These are phyloP conservation scores for Wickerhamiella infanticola DNA, from an alignment of 1,139 yeast species.

Conservation along the genomic window DNA sequence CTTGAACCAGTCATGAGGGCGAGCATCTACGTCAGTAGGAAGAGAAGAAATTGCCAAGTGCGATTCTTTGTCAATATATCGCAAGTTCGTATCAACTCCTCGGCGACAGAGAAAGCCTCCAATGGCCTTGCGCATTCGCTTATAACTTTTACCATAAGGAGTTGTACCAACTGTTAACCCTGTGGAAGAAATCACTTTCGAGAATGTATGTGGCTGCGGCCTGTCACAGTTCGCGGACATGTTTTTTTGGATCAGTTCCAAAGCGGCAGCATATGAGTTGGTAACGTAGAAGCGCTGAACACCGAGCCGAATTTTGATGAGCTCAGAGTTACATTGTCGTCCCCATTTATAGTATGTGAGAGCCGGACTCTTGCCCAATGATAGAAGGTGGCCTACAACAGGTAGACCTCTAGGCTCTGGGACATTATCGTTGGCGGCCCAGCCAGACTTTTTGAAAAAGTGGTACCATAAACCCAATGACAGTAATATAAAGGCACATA, in stretches of 20 bases:
- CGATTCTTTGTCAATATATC: constrained; percentile 34
- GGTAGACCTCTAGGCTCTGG: constrained; percentile 36
- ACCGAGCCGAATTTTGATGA: constrained; percentile 50
- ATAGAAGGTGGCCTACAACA: constrained; percentile 35
- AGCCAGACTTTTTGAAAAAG: too few species aligned
- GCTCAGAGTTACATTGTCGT: constrained; percentile 29
- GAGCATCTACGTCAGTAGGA: constrained; percentile 3
- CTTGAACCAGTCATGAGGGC: constrained; percentile 1
- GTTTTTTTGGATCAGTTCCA: constrained; percentile 38
- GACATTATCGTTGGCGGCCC: constrained; percentile 18
- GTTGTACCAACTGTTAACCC: constrained; percentile 64
- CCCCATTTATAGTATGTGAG: constrained; percentile 36
- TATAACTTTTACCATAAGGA: constrained; percentile 44
- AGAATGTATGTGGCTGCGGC: constrained; percentile 55
- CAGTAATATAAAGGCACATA: too few species aligned
- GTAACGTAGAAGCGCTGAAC: constrained; percentile 42
- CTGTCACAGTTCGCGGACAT: constrained; percentile 47
- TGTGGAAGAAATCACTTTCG: constrained; percentile 43
- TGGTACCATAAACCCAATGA: too few species aligned
- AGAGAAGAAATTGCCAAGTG: constrained; percentile 12
- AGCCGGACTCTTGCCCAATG: constrained; percentile 38
- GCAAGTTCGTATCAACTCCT: constrained; percentile 21
- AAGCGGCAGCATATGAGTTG: constrained; percentile 42
- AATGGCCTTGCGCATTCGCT: constrained; percentile 38
- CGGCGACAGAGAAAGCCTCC: constrained; percentile 35